phyloP scores from a whole-genome alignment of 2,329 filamentous ascomycete genomes.

The Camptophora hylomeconis region DNA sequence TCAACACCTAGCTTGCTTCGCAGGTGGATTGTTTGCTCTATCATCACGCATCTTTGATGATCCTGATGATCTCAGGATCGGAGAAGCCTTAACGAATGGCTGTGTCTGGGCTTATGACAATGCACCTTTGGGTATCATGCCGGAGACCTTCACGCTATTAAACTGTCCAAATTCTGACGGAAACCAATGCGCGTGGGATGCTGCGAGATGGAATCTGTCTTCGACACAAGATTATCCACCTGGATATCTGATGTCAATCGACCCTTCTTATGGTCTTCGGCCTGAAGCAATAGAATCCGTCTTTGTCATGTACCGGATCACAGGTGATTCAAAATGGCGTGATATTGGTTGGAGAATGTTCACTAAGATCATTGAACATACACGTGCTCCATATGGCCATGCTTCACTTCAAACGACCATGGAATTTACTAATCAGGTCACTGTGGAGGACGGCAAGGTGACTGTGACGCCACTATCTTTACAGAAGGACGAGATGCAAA shows the following conservation, averaged over 20 bases:
- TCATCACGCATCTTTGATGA: constrained; percentile 38
- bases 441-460: constrained; percentile 27
- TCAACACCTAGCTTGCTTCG: constrained; percentile 42
- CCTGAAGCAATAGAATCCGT: constrained; percentile 48
- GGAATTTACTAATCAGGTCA: too few species aligned
- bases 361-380: constrained; percentile 29
- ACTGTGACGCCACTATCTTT: too few species aligned
- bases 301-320: constrained; percentile 47
- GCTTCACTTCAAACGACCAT: too few species aligned
- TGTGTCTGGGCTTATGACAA: constrained; percentile 43
- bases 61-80: constrained; percentile 35
- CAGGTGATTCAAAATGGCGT: constrained; percentile 36
- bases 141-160: constrained; percentile 33
- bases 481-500: constrained; percentile 30
- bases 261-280: constrained; percentile 37
- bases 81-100: constrained; percentile 38
- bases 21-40: constrained; percentile 44
- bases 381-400: constrained; percentile 29
- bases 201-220: constrained; percentile 40
- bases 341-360: constrained; percentile 39
- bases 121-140: constrained; percentile 41
- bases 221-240: constrained; percentile 5
- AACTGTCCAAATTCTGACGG: constrained; percentile 29
- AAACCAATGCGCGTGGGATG: constrained; percentile 38
- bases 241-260: constrained; percentile 11